Percentiles rank a stretch among this genome's conserved stretches.
Conservation (phyloP, 169 alveolate genomes). For the Plasmodium coatneyi region DNA sequence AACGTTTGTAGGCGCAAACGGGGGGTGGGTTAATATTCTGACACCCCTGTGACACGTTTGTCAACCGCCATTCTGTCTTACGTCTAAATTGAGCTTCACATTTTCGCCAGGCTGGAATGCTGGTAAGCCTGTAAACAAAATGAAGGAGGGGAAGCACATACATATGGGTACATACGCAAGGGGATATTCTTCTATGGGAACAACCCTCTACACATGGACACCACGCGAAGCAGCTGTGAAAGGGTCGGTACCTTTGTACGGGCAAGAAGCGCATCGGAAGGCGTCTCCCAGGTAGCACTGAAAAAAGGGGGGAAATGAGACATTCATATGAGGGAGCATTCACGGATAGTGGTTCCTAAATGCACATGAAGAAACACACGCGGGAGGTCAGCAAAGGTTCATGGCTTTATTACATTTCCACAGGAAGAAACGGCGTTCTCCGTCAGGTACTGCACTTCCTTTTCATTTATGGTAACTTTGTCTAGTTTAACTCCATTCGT, state of each 20-base stretch:
- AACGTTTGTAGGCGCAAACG: background rate
- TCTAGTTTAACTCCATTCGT: constrained; percentile 15
- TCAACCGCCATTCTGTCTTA: constrained; percentile 18
- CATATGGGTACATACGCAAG: background rate
- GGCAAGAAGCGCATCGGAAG: constrained; percentile 72
- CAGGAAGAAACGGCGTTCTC: constrained; percentile 70
- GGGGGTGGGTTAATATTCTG: background rate
- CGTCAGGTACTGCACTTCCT: constrained; percentile 55
- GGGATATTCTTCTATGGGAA: background rate
- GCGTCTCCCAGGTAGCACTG: constrained; percentile 74
- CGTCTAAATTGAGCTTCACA: constrained; percentile 71
- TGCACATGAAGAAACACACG: background rate
- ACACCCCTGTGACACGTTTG: background rate
- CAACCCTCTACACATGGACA: background rate
- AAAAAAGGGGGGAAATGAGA: background rate
- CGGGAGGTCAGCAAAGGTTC: background rate
- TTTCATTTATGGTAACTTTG: constrained; percentile 20
- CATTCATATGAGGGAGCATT: background rate
- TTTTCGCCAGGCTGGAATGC: constrained; percentile 74
- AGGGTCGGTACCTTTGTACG: constrained; percentile 47
- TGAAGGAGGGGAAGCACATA: background rate
- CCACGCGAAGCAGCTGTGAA: background rate
- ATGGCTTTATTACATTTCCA: constrained; percentile 60
- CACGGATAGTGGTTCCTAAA: background rate
- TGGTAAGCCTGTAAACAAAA: constrained; percentile 46